These are phyloP conservation scores for Suhomyces kunorum DNA, from an alignment of 1,139 yeast species.

Conservation along the genomic window DNA sequence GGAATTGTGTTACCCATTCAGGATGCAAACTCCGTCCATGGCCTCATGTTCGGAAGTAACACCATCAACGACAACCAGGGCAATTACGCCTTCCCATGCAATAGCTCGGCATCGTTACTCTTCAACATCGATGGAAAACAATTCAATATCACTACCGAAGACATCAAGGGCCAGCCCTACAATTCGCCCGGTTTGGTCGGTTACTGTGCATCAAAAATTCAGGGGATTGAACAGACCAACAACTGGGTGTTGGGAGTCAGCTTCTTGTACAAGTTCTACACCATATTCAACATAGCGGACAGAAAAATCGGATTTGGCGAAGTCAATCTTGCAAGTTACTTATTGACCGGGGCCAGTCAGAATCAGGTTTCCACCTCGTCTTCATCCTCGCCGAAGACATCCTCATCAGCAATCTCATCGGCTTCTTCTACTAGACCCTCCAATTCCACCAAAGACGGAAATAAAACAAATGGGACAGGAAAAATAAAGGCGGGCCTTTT, in stretches of 20 bases:
- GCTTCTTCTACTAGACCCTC: slow-evolving; percentile 8
- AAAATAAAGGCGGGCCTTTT: slow-evolving; percentile 6
- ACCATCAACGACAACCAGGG: slow-evolving; percentile 55
- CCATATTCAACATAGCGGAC: slow-evolving; percentile 57
- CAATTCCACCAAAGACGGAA: slow-evolving; percentile 3
- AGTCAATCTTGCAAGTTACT: slow-evolving; percentile 8
- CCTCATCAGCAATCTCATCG: slow-evolving; percentile 13
- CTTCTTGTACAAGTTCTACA: slow-evolving; percentile 57
- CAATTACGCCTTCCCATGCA: slow-evolving; percentile 63
- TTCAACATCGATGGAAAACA: slow-evolving; percentile 44
- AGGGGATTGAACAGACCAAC: slow-evolving; percentile 45
- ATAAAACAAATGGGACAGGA: slow-evolving; percentile 4
- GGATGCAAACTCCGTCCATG: slow-evolving; percentile 57
- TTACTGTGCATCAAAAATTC: slow-evolving; percentile 66
- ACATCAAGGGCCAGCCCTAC: slow-evolving; percentile 53
- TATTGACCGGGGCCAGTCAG: slow-evolving; percentile 5
- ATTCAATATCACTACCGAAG: slow-evolving; percentile 40
- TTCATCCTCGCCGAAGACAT: slow-evolving; percentile 6
- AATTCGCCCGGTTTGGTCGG: slow-evolving; percentile 39
- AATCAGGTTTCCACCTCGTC: too few relatives aligned
- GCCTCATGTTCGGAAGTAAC: slow-evolving; percentile 42
- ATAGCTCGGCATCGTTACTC: slow-evolving; percentile 28
- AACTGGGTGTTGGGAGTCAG: slow-evolving; percentile 61
- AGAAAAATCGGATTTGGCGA: slow-evolving; percentile 55
- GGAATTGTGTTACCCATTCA: slow-evolving; percentile 56